These are phyloP conservation scores for Zoysia pacifica DNA, from an alignment of 176 grass and related monocot genomes.

Conservation along the genomic window DNA sequence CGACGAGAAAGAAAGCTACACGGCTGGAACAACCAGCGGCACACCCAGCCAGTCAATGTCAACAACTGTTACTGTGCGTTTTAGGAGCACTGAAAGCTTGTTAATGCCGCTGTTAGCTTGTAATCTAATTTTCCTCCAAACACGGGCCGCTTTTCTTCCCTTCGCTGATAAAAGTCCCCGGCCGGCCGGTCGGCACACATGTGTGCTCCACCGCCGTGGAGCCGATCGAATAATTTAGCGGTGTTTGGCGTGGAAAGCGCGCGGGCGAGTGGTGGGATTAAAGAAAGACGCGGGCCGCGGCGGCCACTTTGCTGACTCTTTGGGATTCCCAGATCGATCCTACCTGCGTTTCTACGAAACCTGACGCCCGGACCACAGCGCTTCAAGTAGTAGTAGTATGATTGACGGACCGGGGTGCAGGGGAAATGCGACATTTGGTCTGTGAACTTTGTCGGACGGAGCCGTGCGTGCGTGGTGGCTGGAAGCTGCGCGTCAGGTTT, in stretches of 20 bases:
- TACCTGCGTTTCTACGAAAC: constrained; percentile 1
- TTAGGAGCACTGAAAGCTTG: background rate
- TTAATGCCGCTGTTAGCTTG: constrained; percentile 25
- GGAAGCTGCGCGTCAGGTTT: too few species aligned
- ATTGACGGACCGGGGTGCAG: too few species aligned
- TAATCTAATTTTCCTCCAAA: constrained; percentile 11
- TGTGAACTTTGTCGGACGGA: too few species aligned
- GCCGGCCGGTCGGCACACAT: background rate
- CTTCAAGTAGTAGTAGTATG: too few species aligned
- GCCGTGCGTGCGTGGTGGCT: too few species aligned
- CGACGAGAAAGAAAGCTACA: constrained; percentile 18
- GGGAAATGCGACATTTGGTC: too few species aligned
- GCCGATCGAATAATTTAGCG: constrained; percentile 4
- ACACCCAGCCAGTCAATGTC: constrained; percentile 22
- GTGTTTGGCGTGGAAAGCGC: constrained; percentile 17
- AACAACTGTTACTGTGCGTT: constrained; percentile 1
- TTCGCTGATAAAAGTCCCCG: background rate
- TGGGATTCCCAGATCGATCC: background rate
- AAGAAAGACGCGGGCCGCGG: constrained; percentile 34
- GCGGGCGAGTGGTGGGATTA: constrained; percentile 18
- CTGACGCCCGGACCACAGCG: background rate
- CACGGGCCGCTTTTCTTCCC: background rate
- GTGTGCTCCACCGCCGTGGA: background rate
- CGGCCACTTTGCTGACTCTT: background rate
- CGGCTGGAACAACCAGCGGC: constrained; percentile 12